Evolutionary conservation across 257 asterid species (phyloP).

Genomic region (Fraxinus anomala): DNA sequence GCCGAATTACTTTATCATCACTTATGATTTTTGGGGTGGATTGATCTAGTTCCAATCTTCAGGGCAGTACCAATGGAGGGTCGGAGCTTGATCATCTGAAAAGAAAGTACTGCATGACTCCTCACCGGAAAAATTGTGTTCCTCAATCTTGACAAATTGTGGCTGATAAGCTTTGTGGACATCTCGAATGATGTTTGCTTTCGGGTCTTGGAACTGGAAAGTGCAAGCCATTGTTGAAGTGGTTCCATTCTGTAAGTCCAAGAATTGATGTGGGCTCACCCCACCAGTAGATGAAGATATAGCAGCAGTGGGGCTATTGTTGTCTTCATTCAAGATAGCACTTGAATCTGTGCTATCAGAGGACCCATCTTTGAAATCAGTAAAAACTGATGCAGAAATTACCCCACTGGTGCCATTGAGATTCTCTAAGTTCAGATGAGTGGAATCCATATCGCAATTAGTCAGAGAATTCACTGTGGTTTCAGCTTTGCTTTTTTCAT

Average conservation of each 20-base stretch:
- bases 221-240: constrained; percentile 25
- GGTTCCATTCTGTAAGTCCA: constrained; percentile 32
- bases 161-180: constrained; percentile 45
- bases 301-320: constrained; percentile 49
- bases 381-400: constrained; percentile 36
- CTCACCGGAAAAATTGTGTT: constrained; percentile 75
- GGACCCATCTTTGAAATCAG: constrained; percentile 68
- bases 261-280: constrained; percentile 38
- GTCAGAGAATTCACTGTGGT: constrained; percentile 1
- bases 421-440: constrained; percentile 45
- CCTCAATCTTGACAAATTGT: constrained; percentile 77
- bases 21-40: neutral
- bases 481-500: constrained; percentile 34
- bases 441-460: constrained; percentile 36
- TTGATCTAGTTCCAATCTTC: constrained; percentile 67
- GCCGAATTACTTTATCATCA: neutral
- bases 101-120: constrained; percentile 75
- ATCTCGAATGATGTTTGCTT: constrained; percentile 38
- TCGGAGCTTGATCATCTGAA: constrained; percentile 83
- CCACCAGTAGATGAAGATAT: constrained; percentile 50
- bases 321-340: constrained; percentile 75
- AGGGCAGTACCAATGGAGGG: constrained; percentile 71
- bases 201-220: constrained; percentile 26
- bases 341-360: constrained; percentile 80
- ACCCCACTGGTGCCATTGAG: constrained; percentile 24